Evolutionary conservation across 2,329 filamentous ascomycete species (phyloP), one percentile per base, ranked within the genome.

Genomic region (Aspergillus terreus): DNA sequence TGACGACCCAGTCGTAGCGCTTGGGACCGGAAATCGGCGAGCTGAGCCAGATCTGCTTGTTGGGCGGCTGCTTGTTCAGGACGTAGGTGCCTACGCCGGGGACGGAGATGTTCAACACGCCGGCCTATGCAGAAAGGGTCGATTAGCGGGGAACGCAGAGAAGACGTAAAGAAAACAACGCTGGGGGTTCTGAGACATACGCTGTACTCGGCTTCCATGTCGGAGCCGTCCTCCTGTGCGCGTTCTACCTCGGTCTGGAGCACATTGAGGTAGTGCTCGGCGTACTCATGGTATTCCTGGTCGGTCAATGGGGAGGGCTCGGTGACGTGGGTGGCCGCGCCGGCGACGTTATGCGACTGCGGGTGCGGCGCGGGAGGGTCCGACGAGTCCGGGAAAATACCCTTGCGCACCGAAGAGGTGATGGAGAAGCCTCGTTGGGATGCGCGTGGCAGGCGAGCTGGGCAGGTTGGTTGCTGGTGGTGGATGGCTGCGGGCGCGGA

Each of bases 21-120:
- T 96, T 96, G 12, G 94, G 94, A 0, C 94, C 94, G 5, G 89
- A 92, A 49, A 90, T 78, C 4, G 94, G 94, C 41, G 90, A 95
- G 35, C 90, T 94, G 43, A 97, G 83, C 94, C 94, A 99, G 67
- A 99, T 96, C 69, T 86, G 94, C 78, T 91, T 94, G 79, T 96
- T 97, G 17, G 92, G 91, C 0, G 94, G 94, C 72, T 99, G 94
- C 74, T 99, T 99, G 82, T 99, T 99, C 75, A 99, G 82, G 54
- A 99, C 89, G 68, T 95, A 99, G 27, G 84, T 92, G 56, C 92
- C 91, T 46, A 83, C 77, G 11, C 79, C 76, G 1, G 84, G 82
- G 61, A 89, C 83, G 6, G 76, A 79, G 64, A 97, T 78, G 57
- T 85, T 91, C 61, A 97, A 80, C 50, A 97, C 91, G 50, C 94